Conservation (phyloP, 2,329 filamentous ascomycete genomes). For the Phaeophleospora eucalypticola region DNA sequence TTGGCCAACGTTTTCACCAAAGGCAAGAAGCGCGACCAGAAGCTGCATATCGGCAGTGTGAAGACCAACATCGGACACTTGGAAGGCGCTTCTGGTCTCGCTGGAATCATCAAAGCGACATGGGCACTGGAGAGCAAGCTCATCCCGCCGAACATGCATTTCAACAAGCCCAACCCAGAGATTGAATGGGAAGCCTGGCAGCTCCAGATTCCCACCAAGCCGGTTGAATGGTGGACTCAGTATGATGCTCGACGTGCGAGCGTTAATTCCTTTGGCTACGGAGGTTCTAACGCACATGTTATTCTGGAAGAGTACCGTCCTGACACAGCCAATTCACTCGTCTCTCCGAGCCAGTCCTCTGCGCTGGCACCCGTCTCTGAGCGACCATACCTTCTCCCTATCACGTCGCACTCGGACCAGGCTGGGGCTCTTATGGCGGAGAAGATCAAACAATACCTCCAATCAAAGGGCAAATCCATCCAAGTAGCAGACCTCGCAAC, state of each 20-base stretch:
- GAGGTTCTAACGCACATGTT: conserved; percentile 20
- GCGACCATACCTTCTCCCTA: too few relatives aligned
- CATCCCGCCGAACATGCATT: conserved; percentile 21
- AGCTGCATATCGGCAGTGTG: conserved; percentile 4
- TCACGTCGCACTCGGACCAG: too few relatives aligned
- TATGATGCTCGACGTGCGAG: conserved; percentile 10
- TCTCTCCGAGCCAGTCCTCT: neutral
- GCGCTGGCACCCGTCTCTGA: too few relatives aligned
- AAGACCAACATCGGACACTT: conserved; percentile 16
- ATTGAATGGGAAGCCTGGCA: conserved; percentile 27
- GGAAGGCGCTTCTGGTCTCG: conserved; percentile 11
- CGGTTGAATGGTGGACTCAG: conserved; percentile 5
- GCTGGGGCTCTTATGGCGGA: too few relatives aligned
- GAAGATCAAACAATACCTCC: neutral
- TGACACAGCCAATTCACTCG: neutral
- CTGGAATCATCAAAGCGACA: conserved; percentile 11
- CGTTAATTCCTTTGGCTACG: conserved; percentile 25
- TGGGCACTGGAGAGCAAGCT: conserved; percentile 18
- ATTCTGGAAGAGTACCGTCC: conserved; percentile 6
- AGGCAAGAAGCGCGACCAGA: neutral
- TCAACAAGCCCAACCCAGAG: conserved; percentile 19
- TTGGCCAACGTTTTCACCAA: conserved; percentile 9
- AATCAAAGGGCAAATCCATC: too few relatives aligned
- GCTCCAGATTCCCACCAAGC: conserved; percentile 31
- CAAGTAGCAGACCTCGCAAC: too few relatives aligned